Base-by-base conservation (phyloP, 805 yeast species). In the Tanozyma kutaoensis region DNA sequence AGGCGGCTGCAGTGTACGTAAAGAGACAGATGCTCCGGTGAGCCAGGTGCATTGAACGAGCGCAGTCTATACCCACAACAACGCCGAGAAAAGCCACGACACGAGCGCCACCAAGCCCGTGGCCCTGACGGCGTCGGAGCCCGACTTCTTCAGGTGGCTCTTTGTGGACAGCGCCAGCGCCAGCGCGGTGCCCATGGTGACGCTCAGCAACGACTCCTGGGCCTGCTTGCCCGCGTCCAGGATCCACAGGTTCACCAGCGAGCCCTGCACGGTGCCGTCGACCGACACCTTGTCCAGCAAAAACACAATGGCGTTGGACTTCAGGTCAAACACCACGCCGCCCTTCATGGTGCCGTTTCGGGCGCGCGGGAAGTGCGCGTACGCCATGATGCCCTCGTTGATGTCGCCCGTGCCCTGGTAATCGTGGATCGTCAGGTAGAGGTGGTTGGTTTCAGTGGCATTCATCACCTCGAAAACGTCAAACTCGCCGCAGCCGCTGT, bases 401-500 rank as follows among this genome's bases (percentile, higher is more conserved):
- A 78, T 64, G 40, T 68, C 65, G 29, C 55, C 76, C 24, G 75
- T 68, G 22, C 81, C 82, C 50, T 78, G 91, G 61, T 65, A 78
- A 43, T 75, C 81, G 46, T 78, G 91, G 46, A 78, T 54, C 6
- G 86, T 75, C 12, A 84, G 61, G 51, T 58, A 74, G 38, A 78
- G 59, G 31, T 72, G 62, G 20, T 17, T 10, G 15, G 66, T 47
- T 36, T 69, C 69, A 11, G 82, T 70, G 30, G 55, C 51, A 50
- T 77, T 77, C 71, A 74, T 66, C 22, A 72, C 73, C 54, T 78
- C 88, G 45, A 77, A 77, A 38, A 76, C 66, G 50, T 77, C 88
- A 39, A 71, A 75, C 50, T 77, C 85, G 46, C 86, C 85, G 51
- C 85, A 75, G 8, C 86, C 88, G 16, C 76, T 63, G 24, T 66